Evolutionary conservation across 1,284 basidiomycete genomes (phyloP).

Genomic region (Heliocybe sulcata): DNA sequence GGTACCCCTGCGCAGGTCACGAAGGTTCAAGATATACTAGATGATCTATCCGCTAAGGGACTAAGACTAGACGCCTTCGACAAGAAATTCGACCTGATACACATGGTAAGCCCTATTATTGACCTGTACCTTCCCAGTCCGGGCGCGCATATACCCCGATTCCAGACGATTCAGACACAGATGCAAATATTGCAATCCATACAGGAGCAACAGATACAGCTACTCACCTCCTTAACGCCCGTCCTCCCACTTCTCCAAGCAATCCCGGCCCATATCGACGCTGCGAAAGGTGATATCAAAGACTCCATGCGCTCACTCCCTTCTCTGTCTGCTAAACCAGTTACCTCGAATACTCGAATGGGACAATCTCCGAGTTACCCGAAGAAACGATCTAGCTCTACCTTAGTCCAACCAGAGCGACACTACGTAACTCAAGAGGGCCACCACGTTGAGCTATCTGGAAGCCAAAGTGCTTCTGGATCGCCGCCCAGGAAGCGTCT

Average conservation of each 20-base stretch:
- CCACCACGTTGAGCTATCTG: too few species aligned
- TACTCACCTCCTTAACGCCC: conserved; percentile 44
- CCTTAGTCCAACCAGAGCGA: neutral
- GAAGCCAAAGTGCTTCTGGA: too few species aligned
- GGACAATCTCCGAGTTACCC: conserved; percentile 8
- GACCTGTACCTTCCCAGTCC: neutral
- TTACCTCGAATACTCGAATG: conserved; percentile 2
- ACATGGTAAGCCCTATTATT: conserved; percentile 29
- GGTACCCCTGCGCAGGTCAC: conserved; percentile 47
- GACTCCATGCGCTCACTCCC: conserved; percentile 22
- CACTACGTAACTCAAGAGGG: neutral
- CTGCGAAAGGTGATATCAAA: conserved; percentile 32
- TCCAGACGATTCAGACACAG: conserved; percentile 30
- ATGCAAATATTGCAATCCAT: conserved; percentile 41
- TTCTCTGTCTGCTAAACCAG: neutral
- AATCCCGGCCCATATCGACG: conserved; percentile 48
- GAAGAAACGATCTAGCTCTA: neutral
- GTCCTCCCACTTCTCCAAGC: conserved; percentile 51
- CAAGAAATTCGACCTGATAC: conserved; percentile 49
- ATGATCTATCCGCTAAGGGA: conserved; percentile 27
- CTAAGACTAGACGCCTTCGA: conserved; percentile 39
- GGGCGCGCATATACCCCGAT: neutral
- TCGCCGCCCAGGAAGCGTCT: too few species aligned
- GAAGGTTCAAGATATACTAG: conserved; percentile 28
- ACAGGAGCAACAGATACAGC: conserved; percentile 28